phyloP scores from a whole-genome alignment of 225 moss, liverwort and hornwort genomes.

The Bryoerythrophyllum caledonicum region DNA sequence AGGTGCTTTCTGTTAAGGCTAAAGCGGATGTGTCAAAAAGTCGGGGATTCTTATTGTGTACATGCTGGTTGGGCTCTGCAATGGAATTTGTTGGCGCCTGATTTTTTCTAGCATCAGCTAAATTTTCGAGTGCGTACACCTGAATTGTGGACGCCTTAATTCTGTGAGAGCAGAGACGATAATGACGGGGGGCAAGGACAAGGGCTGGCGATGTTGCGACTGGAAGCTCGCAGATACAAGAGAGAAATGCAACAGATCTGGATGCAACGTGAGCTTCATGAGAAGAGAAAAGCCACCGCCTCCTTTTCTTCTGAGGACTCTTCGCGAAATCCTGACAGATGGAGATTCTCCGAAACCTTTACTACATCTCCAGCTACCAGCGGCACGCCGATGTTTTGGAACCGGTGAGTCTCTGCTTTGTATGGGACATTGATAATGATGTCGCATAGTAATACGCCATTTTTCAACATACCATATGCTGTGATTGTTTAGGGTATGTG shows the following conservation, averaged over 20 bases:
- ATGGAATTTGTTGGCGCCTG: not conserved
- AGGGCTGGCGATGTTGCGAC: constrained; percentile 55
- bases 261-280: constrained; percentile 33
- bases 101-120: not conserved
- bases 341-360: constrained; percentile 35
- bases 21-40: not conserved
- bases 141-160: not conserved
- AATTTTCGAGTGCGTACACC: not conserved
- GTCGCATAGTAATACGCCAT: not conserved
- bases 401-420: constrained; percentile 32
- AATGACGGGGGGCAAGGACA: constrained; percentile 45
- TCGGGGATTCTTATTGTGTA: constrained; percentile 8
- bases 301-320: constrained; percentile 29
- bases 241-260: constrained; percentile 51
- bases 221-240: constrained; percentile 65
- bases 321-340: constrained; percentile 30
- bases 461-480: not conserved
- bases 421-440: not conserved
- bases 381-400: constrained; percentile 33
- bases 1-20: not conserved
- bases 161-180: constrained; percentile 38
- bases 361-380: constrained; percentile 34
- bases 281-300: constrained; percentile 15
- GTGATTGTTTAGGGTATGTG: not conserved
- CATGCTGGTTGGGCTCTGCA: not conserved